Evolutionary conservation across 106 monocot species (phyloP).

Genomic region (Platanthera guangdongensis): DNA sequence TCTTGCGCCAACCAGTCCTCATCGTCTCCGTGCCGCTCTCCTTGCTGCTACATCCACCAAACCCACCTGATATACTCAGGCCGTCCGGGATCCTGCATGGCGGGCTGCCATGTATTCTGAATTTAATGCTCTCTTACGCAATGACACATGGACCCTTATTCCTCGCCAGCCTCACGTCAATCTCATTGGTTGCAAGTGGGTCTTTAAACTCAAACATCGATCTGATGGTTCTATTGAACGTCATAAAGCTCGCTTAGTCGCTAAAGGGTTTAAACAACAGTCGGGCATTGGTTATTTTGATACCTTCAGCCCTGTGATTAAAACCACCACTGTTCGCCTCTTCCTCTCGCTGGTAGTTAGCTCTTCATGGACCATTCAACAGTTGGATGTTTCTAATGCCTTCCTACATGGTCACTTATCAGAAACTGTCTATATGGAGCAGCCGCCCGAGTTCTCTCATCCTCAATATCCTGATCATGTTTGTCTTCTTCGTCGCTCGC

Average conservation of each 20-base stretch:
- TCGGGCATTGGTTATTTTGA: slow-evolving; percentile 1
- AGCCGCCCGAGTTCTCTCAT: neutral
- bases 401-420: neutral
- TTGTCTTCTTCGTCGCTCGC: neutral
- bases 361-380: neutral
- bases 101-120: neutral
- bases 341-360: neutral
- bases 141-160: neutral
- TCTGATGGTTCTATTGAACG: too few species aligned
- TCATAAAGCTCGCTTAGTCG: neutral
- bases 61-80: too few species aligned
- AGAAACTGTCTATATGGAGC: neutral
- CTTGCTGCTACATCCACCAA: too few species aligned
- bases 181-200: neutral
- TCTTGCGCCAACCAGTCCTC: too few species aligned
- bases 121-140: slow-evolving; percentile 3
- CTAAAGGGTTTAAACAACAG: slow-evolving; percentile 2
- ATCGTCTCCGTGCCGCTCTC: too few species aligned
- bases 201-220: too few species aligned
- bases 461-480: neutral
- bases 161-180: neutral
- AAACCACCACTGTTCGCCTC: neutral
- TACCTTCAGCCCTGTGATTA: slow-evolving; percentile 1
- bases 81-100: neutral
- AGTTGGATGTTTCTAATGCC: neutral